Evolutionary conservation across 345 rosid species (phyloP), one percentile per base, ranked within the genome.

Genomic region (Melaleuca quinquenervia): DNA sequence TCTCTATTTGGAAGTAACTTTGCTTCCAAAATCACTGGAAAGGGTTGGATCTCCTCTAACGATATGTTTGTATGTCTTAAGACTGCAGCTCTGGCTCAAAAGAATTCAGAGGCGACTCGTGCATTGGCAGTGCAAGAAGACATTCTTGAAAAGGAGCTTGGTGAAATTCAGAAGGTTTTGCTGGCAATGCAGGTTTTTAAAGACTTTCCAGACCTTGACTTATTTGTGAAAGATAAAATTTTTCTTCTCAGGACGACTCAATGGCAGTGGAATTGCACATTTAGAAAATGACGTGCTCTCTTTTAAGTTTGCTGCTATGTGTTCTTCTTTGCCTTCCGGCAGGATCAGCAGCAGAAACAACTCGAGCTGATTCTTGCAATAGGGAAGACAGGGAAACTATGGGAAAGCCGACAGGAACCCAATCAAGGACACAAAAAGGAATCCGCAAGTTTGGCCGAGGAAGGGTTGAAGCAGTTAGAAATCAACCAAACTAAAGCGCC

Each of bases 81-180:
- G 99, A 86, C 98, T 90, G 98, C 99, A 86, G 94, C 98, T 88
- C 93, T 97, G 95, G 96, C 98, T 87, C 96, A 96, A 84, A 97
- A 93, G 92, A 97, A 94, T 87, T 94, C 99, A 18, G 99, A 96
- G 86, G 99, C 96, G 11, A 95, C 98, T n/a, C 92, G 94, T 85
- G 95, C 93, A 58, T 86, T 96, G 91, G 98, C 95, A 83, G 90
- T 87, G 87, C 99, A 96, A 87, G 95, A 93, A 91, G 96, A 92
- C 86, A 92, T 93, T 87, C 92, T 97, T 58, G 99, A 97, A 85
- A 95, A 93, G 92, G 99, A 97, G 92, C 94, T 97, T 83, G 94
- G 93, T 76, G 99, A 95, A 92, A 93, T 93, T 90, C 99, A 96
- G 84, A 96, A 95, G 89, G 97, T 97, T 50, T 88, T 97, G 89